Evolutionary conservation across 257 asterid species (phyloP).

Genomic region (Petrea volubilis): DNA sequence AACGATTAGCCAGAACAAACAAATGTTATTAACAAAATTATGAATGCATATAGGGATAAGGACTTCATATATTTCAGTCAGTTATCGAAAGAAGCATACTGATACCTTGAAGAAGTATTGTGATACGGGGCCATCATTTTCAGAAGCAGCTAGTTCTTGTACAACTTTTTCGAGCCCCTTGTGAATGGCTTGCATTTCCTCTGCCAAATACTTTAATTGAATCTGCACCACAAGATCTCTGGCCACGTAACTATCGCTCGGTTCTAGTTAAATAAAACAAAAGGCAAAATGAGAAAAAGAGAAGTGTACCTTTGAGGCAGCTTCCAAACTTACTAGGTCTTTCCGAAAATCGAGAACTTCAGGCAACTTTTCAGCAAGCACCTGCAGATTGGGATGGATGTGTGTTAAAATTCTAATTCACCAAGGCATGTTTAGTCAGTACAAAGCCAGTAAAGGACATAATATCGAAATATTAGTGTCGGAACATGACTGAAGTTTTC

Average conservation of each 20-base stretch:
- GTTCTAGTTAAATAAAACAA: background rate
- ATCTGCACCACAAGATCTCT: constrained; percentile 45
- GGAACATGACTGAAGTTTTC: background rate
- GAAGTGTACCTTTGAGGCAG: constrained; percentile 65
- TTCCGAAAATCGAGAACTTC: constrained; percentile 69
- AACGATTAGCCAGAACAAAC: constrained; percentile 14
- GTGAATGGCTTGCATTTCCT: constrained; percentile 85
- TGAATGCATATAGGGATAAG: no score
- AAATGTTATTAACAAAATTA: background rate
- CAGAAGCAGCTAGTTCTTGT: constrained; percentile 70
- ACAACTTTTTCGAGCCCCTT: constrained; percentile 75
- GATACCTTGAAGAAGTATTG: constrained; percentile 66
- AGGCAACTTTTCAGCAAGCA: constrained; percentile 72
- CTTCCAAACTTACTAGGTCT: constrained; percentile 71
- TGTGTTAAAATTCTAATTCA: background rate
- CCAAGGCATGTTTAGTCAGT: no score
- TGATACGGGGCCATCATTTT: constrained; percentile 71
- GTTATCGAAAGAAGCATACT: background rate
- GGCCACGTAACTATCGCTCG: constrained; percentile 18
- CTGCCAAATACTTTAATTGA: constrained; percentile 80
- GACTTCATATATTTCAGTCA: background rate
- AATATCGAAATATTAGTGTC: background rate
- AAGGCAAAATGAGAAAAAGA: background rate
- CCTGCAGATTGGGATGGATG: constrained; percentile 38
- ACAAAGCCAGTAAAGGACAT: background rate